Percentiles rank a stretch among this genome's conserved stretches.
Evolutionary conservation across 768 basidiomycete species (phyloP).

Genomic region (Podaxis sp.): DNA sequence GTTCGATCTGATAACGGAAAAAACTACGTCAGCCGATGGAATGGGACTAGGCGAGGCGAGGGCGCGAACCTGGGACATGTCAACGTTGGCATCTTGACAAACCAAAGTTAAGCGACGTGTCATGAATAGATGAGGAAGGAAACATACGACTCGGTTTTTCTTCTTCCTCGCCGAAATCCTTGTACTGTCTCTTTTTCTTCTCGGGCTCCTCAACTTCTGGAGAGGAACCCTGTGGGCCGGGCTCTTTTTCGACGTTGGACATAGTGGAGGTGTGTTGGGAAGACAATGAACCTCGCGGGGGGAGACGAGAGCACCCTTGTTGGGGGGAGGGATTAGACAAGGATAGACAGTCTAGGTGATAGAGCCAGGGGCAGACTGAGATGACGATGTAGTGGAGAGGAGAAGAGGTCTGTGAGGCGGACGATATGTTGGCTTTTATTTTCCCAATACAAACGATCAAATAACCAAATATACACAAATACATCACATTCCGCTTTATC

Average conservation of each 20-base stretch:
- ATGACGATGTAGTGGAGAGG: constrained; percentile 12
- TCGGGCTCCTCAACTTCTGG: constrained; percentile 27
- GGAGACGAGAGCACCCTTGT: constrained; percentile 8
- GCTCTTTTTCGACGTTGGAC: constrained; percentile 49
- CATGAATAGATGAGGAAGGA: constrained; percentile 17
- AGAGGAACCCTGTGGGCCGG: constrained; percentile 46
- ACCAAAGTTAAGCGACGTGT: constrained; percentile 20
- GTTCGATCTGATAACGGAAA: constrained; percentile 55
- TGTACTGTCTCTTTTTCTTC: constrained; percentile 79
- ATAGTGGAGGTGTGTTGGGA: constrained; percentile 11
- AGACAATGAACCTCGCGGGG: constrained; percentile 6
- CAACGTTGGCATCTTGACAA: constrained; percentile 72
- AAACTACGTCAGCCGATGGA: not conserved
- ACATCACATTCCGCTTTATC: constrained; percentile 5
- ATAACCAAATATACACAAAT: constrained; percentile 12
- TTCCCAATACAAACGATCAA: constrained; percentile 12
- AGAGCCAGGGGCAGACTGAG: constrained; percentile 7
- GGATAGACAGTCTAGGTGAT: not conserved
- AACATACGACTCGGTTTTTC: constrained; percentile 64
- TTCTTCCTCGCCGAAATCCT: constrained; percentile 78
- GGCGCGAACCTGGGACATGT: constrained; percentile 66
- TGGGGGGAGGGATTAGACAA: constrained; percentile 11
- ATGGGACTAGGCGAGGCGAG: not conserved
- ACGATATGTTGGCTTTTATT: constrained; percentile 19
- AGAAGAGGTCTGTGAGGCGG: constrained; percentile 15